Evolutionary conservation across 441 rosid genomes (phyloP), one percentile per base, ranked within the genome.

Genomic region (Corymbia citriodora): DNA sequence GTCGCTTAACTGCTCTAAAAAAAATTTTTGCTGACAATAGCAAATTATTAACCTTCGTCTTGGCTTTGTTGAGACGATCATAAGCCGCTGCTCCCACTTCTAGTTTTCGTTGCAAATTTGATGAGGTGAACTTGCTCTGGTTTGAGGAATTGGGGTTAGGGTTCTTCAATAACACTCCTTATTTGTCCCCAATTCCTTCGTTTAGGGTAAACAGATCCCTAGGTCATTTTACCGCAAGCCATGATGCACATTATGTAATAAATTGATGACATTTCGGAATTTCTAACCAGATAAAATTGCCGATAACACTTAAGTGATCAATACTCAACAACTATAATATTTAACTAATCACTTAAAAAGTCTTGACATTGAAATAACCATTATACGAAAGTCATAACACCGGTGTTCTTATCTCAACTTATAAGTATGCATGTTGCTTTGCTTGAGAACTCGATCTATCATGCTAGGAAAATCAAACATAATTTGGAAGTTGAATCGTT

Each of bases 201-300:
- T 0, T 65, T 8, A n/a, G 72, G 72, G 8, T 16, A 61, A 27
- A 27, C 9, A 61, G 63, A 57, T 57, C 27, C 1, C 63, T 55
- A 55, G 59, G 59, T 55, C 25, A 55, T 5, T 63, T 29, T 14
- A 63, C 29, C 3, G 10, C 8, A 33, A 63, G 16, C 33, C 33
- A 29, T 2, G 1, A 29, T n/a, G 33, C 33, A 29, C 15, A 63
- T 63, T 63, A 63, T 63, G 33, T 29, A 63, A 63, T 63, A 29
- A 7, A 29, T 63, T 63, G 9, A 1, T 0, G 0, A 29, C 0
- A 10, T 29, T 23, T 3, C 3, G 0, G 0, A 59, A 23, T 59
- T 59, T 29, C 7, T 2, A 1, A 8, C 4, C 2, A 29, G 70
- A 63, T 2, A 29, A 63, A 63, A 63, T 63, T 14, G 2, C 14